Evolutionary conservation across 2,329 filamentous ascomycete species (phyloP), one percentile per base, ranked within the genome.

Genomic region (Phyllachora maydis): DNA sequence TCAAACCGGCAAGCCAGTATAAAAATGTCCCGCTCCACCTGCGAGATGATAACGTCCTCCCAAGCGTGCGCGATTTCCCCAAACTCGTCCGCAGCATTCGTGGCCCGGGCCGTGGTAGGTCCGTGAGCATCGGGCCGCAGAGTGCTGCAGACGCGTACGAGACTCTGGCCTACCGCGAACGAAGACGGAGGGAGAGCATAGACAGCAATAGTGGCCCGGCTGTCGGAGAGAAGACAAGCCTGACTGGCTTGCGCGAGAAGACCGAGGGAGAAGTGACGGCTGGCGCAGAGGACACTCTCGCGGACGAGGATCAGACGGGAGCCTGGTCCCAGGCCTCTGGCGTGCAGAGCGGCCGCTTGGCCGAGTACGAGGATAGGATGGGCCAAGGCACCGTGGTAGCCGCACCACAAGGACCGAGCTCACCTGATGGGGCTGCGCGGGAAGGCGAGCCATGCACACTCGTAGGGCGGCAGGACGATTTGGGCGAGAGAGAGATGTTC

Each of bases 71-170:
- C 13, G 81, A 93, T 30, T 65, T 95, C 12, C 79, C 85, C 3
- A 64, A 67, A 16, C 68, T 93, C 40, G 59, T 93, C 13, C 74
- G 71, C 29, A 81, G 71, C 19, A 77, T 95, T 21, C 69, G 81
- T 13, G 71, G 85, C 35, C 77, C 81, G 0, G 64, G 62, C 9
- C 60, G 81, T 28, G 73, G 73, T 30, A 66, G 88, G 24, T 75
- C 82, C 16, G 68, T 95, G 16, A 92, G 82, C 5, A 65, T 95
- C 25, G 88, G 88, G 0, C 88, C 88, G 2, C 88, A 95, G 49
- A 93, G 83, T 21, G 83, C 83, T 30, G 88, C 88, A 2, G 88
- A 98, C 49, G 88, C 82, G 13, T 92, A 93, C 49, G 88, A 98
- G 52, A 81, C 82, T 11, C 57, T 98, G 23, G 88, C 85, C 5